Conservation (phyloP, 441 rosid genomes). For the Viola pubescens region DNA sequence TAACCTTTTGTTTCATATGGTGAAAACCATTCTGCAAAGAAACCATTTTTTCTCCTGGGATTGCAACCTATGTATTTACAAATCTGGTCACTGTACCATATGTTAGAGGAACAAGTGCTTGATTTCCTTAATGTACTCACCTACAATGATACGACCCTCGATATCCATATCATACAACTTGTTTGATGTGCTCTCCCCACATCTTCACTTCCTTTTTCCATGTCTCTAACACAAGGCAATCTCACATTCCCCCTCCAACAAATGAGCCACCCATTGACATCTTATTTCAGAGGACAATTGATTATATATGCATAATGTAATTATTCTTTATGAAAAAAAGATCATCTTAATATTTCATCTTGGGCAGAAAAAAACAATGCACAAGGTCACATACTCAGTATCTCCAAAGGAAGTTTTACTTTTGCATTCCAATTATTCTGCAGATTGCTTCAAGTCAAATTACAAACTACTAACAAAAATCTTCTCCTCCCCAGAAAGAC, state of each 20-base stretch:
- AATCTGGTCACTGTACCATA: conserved; percentile 20
- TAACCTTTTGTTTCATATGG: conserved; percentile 18
- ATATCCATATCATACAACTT: too few species aligned
- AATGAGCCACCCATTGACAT: conserved; percentile 11
- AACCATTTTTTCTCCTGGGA: conserved; percentile 13
- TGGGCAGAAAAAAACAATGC: too few species aligned
- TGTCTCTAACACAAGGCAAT: conserved; percentile 9
- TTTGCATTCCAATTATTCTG: too few species aligned
- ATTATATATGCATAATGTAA: too few species aligned
- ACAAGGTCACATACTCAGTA: too few species aligned
- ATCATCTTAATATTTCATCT: too few species aligned
- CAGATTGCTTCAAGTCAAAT: too few species aligned
- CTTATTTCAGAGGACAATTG: conserved; percentile 15
- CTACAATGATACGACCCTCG: not conserved
- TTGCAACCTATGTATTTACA: conserved; percentile 18
- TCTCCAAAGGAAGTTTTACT: too few species aligned
- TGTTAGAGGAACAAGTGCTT: conserved; percentile 1
- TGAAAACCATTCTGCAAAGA: conserved; percentile 9
- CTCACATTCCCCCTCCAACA: conserved; percentile 8
- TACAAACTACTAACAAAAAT: too few species aligned
- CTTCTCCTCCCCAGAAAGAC: not conserved
- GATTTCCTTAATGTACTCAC: not conserved
- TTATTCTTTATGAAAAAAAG: too few species aligned
- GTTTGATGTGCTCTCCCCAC: conserved; percentile 11
- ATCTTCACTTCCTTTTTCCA: conserved; percentile 16